Percentiles rank a stretch among this genome's conserved stretches.
phyloP scores from a whole-genome alignment of 352 stramenopile genomes.

The Thraustochytrium sp. region DNA sequence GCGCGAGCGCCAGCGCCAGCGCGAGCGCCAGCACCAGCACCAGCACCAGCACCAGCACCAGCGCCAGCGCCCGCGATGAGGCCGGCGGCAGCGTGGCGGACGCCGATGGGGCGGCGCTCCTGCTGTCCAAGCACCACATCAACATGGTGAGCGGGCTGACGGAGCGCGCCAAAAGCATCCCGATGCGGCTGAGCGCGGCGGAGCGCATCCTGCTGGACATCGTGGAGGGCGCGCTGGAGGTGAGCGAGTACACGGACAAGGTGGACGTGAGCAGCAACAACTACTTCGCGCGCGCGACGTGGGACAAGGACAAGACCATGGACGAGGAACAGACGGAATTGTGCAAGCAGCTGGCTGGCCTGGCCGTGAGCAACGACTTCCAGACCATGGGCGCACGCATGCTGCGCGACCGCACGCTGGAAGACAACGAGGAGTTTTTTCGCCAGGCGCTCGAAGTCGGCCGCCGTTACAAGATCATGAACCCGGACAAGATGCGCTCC shows the following conservation, averaged over 20 bases:
- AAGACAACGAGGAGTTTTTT: constrained; percentile 78
- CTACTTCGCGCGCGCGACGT: constrained; percentile 35
- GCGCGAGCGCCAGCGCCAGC: neutral
- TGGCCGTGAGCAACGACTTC: constrained; percentile 26
- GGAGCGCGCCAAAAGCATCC: constrained; percentile 89
- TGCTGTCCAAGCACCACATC: constrained; percentile 37
- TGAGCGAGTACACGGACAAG: constrained; percentile 77
- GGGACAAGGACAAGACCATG: constrained; percentile 29
- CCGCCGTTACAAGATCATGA: constrained; percentile 95
- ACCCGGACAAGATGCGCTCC: constrained; percentile 92
- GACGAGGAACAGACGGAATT: neutral
- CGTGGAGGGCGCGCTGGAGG: constrained; percentile 83
- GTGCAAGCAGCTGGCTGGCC: neutral
- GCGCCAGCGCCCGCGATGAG: neutral
- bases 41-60: neutral
- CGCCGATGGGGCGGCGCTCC: neutral
- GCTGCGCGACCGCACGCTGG: constrained; percentile 54
- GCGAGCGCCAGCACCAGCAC: neutral
- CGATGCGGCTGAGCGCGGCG: constrained; percentile 86
- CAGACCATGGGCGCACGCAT: constrained; percentile 41
- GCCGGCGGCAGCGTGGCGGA: too few relatives aligned
- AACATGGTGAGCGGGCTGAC: constrained; percentile 56
- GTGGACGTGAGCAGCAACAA: constrained; percentile 45
- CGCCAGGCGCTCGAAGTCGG: constrained; percentile 84
- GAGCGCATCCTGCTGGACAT: constrained; percentile 86